Conservation (phyloP, 805 yeast species). For the Deakozyma indianensis region DNA sequence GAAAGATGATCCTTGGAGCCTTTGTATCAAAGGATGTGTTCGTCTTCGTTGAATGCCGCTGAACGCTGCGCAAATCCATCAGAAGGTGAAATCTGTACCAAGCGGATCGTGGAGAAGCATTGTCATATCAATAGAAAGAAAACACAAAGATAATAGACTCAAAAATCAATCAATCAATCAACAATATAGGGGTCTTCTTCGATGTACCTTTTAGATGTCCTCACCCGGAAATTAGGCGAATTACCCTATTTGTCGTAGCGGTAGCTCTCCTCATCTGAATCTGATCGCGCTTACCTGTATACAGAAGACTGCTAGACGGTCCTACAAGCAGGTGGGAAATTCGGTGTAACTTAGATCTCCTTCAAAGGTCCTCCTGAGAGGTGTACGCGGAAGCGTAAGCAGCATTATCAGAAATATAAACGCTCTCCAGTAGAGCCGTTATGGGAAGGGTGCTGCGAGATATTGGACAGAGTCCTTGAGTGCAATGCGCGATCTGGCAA, state of each 20-base stretch:
- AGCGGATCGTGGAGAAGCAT: no score
- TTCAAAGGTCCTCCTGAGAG: slow-evolving; percentile 1
- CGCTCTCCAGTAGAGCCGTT: neutral
- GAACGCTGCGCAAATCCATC: no score
- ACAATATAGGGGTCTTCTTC: no score
- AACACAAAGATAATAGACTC: no score
- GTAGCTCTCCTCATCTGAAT: neutral
- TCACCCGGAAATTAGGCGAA: no score
- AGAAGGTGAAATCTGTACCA: no score
- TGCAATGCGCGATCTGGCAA: slow-evolving; percentile 1
- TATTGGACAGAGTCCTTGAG: slow-evolving; percentile 2
- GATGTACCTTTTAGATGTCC: no score
- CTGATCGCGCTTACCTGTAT: slow-evolving; percentile 1
- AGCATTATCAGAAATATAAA: neutral
- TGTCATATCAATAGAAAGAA: no score
- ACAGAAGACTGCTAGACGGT: neutral
- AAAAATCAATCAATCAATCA: no score
- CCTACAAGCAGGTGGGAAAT: slow-evolving; percentile 1
- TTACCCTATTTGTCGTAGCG: neutral
- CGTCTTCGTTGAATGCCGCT: no score
- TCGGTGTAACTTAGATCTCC: slow-evolving; percentile 1
- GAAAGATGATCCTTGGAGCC: no score
- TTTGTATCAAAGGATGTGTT: no score
- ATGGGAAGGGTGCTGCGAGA: slow-evolving; percentile 1
- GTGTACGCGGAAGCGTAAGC: slow-evolving; percentile 2